Evolutionary conservation across 1,139 yeast genomes (phyloP).

Genomic region (Suhomyces panamericanus): DNA sequence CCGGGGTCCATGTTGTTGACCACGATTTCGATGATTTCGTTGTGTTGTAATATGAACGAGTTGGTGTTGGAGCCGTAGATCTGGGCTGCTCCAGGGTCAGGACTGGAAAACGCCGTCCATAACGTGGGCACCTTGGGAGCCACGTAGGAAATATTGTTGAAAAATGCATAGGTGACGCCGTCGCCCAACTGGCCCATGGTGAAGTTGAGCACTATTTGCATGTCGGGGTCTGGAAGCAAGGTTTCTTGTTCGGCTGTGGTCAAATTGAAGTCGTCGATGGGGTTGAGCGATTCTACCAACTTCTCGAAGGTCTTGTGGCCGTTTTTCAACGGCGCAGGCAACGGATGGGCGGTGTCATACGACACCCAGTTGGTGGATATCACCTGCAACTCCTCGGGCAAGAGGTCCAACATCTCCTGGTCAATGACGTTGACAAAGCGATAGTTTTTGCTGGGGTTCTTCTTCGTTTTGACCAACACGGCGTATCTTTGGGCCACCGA

Average conservation of each 20-base stretch:
- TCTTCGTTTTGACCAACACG: slow-evolving; percentile 59
- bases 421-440: slow-evolving; percentile 66
- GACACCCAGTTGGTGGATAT: slow-evolving; percentile 56
- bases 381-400: slow-evolving; percentile 54
- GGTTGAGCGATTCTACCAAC: slow-evolving; percentile 23
- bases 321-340: slow-evolving; percentile 20
- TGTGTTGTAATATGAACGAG: slow-evolving; percentile 57
- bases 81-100: slow-evolving; percentile 43
- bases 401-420: slow-evolving; percentile 62
- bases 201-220: slow-evolving; percentile 56
- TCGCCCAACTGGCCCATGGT: slow-evolving; percentile 69
- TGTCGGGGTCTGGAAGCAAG: slow-evolving; percentile 59
- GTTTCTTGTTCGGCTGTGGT: slow-evolving; percentile 44
- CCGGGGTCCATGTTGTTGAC: slow-evolving; percentile 79
- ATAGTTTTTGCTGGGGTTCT: slow-evolving; percentile 44
- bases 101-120: slow-evolving; percentile 53
- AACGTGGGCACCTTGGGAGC: slow-evolving; percentile 69
- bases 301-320: slow-evolving; percentile 19
- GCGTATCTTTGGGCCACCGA: slow-evolving; percentile 74
- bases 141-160: slow-evolving; percentile 63
- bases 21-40: slow-evolving; percentile 69
- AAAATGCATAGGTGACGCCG: slow-evolving; percentile 75
- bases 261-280: slow-evolving; percentile 58
- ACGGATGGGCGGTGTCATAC: slow-evolving; percentile 39
- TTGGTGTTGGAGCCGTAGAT: slow-evolving; percentile 72